Conservation (phyloP, 2,329 filamentous ascomycete species). For the Davidsoniella neocaledoniae region DNA sequence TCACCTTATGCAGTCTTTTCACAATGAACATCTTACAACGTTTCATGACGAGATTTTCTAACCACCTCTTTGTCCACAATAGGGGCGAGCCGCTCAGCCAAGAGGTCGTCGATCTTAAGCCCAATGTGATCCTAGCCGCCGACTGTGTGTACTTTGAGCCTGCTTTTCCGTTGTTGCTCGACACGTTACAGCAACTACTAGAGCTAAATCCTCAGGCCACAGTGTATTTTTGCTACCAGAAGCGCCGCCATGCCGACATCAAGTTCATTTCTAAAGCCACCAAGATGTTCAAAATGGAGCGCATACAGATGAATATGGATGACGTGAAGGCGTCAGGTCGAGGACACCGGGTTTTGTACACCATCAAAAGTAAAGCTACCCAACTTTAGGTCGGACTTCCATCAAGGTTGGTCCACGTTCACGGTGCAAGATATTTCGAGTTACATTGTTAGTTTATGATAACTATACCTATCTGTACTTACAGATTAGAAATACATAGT, state of each 20-base stretch:
- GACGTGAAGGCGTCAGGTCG: conserved; percentile 40
- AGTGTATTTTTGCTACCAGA: conserved; percentile 86
- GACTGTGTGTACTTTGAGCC: conserved; percentile 98
- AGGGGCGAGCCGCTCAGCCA: conserved; percentile 43
- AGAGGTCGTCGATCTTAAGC: conserved; percentile 37
- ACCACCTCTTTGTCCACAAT: not conserved
- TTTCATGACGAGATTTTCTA: too few species aligned
- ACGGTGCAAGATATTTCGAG: too few species aligned
- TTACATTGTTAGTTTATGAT: too few species aligned
- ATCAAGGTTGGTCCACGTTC: too few species aligned
- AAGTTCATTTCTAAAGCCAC: conserved; percentile 56
- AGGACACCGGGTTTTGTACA: conserved; percentile 32
- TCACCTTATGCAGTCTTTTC: too few species aligned
- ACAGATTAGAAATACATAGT: too few species aligned
- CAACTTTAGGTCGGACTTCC: too few species aligned
- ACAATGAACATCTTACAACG: too few species aligned
- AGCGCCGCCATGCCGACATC: conserved; percentile 64
- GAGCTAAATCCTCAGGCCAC: conserved; percentile 48
- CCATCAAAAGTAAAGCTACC: too few species aligned
- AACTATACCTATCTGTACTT: too few species aligned
- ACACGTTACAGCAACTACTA: conserved; percentile 60
- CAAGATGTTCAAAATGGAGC: conserved; percentile 47
- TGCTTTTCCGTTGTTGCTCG: conserved; percentile 72
- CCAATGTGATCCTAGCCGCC: conserved; percentile 76
- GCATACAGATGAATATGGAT: conserved; percentile 37